These are phyloP conservation scores for Cystofilobasidium capitatum DNA, from an alignment of 768 basidiomycete species.

Conservation along the genomic window DNA sequence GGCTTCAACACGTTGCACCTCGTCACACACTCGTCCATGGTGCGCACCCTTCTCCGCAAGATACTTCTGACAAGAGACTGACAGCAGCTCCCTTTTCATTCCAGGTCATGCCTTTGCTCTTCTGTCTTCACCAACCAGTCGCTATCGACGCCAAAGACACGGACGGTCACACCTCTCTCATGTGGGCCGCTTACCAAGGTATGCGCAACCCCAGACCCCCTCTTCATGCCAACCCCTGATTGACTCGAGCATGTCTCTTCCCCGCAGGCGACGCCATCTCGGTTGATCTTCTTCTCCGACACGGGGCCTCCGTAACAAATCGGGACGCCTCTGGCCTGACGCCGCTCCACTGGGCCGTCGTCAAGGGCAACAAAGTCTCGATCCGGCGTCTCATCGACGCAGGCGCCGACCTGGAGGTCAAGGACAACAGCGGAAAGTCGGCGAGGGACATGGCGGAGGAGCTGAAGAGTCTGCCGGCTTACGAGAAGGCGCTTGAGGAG, in stretches of 20 bases:
- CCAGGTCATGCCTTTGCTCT: conserved; percentile 75
- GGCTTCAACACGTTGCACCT: conserved; percentile 94
- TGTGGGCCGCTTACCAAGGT: conserved; percentile 98
- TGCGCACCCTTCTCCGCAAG: not conserved
- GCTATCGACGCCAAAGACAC: conserved; percentile 81
- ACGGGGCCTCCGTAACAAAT: conserved; percentile 68
- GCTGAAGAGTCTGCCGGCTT: conserved; percentile 80
- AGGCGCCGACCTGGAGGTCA: conserved; percentile 68
- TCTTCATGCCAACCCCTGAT: not conserved
- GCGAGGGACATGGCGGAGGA: conserved; percentile 90
- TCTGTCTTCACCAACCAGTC: conserved; percentile 84
- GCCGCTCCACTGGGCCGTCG: conserved; percentile 94
- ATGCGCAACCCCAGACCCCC: not conserved
- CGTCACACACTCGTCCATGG: conserved; percentile 46
- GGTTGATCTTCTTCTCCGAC: conserved; percentile 77
- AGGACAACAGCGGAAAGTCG: conserved; percentile 75
- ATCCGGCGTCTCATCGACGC: conserved; percentile 77
- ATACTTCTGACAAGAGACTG: too few species aligned
- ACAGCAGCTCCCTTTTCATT: too few species aligned
- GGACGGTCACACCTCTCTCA: conserved; percentile 85
- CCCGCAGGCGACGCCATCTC: conserved; percentile 69
- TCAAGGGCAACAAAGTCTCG: conserved; percentile 74
- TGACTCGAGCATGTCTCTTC: not conserved
- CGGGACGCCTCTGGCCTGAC: conserved; percentile 74
- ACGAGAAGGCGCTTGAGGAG: conserved; percentile 79